Evolutionary conservation across 1,284 basidiomycete genomes (phyloP), one percentile per base, ranked within the genome.

Genomic region (Xanthoconium separans): DNA sequence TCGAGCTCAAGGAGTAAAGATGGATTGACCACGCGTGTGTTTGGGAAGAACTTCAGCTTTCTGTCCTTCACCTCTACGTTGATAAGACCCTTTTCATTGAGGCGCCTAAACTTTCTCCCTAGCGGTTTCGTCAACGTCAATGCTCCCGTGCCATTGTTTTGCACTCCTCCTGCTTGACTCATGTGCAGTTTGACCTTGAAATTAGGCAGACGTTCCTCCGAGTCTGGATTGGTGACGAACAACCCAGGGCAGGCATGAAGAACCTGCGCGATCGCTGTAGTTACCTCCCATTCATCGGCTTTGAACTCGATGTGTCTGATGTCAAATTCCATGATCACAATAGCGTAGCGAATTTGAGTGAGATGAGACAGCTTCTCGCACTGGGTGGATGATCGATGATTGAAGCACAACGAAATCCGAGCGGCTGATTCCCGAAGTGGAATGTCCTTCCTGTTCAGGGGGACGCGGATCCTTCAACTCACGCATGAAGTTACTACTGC

Each of bases 101-200:
- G 76, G 10, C 64, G 66, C 47, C 82, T 57, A 44, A 89, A 81
- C 59, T 72, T 80, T 13, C 60, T 57, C 2, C 78, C 83, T 29
- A 80, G 66, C 1, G 56, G 40, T 13, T 50, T 60, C 37, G 67
- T 67, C 41, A 66, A 9, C 78, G 82, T 80, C 34, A 89, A 61
- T 13, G 60, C 63, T 3, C 84, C 86, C 13, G 75, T 74, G 4
- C 84, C 84, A 61, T 81, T 73, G 64, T 88, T 86, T 6, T 78
- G 71, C n/a, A 79, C 73, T 6, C 78, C 77, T n/a, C 78, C 78
- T 0, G 71, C 73, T 43, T 72, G 71, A 57, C 75, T 76, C 45
- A 67, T 60, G 47, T 83, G 78, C 12, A 89, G 67, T 16, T 59
- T 64, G 34, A 89, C 78, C 44, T 72, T 60, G 68, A 89, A 89